Base-by-base conservation (phyloP, 1,284 basidiomycete species). In the Vanrija pseudolonga region DNA sequence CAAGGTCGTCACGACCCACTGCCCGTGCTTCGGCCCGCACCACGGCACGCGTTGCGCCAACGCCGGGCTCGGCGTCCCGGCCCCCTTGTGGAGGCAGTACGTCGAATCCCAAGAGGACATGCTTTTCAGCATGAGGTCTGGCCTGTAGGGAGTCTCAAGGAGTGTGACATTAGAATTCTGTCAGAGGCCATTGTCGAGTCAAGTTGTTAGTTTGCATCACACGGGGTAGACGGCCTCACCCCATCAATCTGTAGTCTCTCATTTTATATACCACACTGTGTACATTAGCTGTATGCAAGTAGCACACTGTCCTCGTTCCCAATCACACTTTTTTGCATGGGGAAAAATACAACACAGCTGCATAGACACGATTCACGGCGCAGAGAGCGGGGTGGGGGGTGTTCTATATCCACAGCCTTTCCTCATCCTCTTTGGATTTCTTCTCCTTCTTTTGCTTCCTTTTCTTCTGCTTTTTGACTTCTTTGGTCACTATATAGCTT, bases 1-100 rank as follows among this genome's bases (percentile, higher is more conserved):
- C 19, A 4, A 20, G 5, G 18, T 24, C 19, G 9, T 19, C 5
- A 15, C 28, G 17, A 20, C 39, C 6, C 32, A 51, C 32, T 57
- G 56, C 36, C 45, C 56, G 18, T 57, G 56, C 40, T 57, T 50
- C 23, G 56, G 56, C 19, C 56, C 56, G 8, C 56, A 57, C 51
- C 56, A 57, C 51, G 56, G 56, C 23, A 53, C 48, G 18, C 51
- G 56, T 18, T 57, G 56, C 37, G 22, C 41, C 22, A 19, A 40
- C 7, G 32, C 24, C 18, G 44, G 50, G 11, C 12, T 52, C 23
- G 55, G 43, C n/a, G 40, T 57, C 15, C 39, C 37, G 18, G 26
- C 38, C n/a, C 5, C 18, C 5, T 39, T 57, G 17, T 57, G 56
- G 56, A 26, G 17, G 19, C 3, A 15, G 40, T 57, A 57, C 36